Conservation (phyloP, 345 rosid species). For the Citrus reticulata region DNA sequence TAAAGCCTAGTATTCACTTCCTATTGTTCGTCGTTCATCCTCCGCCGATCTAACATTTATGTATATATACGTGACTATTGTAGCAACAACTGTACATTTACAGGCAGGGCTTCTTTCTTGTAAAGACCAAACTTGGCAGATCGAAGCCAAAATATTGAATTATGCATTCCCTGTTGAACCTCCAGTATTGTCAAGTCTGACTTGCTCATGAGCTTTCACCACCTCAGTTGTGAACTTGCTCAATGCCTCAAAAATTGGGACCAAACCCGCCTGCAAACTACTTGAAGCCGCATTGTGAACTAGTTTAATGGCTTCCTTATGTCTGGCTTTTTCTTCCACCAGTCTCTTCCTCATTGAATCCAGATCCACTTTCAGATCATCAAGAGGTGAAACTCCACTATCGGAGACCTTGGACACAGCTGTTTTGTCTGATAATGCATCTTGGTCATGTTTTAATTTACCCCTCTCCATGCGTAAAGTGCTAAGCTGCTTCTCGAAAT, state of each 20-base stretch:
- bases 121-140: background rate
- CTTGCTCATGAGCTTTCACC: conserved; percentile 74
- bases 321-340: conserved; percentile 69
- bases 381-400: conserved; percentile 66
- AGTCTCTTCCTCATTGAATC: conserved; percentile 78
- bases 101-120: background rate
- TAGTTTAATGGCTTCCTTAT: conserved; percentile 63
- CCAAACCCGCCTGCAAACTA: conserved; percentile 75
- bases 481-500: conserved; percentile 68
- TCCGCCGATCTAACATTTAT: background rate
- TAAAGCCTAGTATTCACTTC: background rate
- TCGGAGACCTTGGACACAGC: conserved; percentile 53
- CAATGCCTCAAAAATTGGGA: conserved; percentile 82
- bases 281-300: conserved; percentile 77
- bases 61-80: background rate
- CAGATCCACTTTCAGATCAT: conserved; percentile 85
- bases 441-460: conserved; percentile 54
- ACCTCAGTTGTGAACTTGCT: conserved; percentile 74
- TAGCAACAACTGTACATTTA: conserved; percentile 21
- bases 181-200: conserved; percentile 42
- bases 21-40: background rate
- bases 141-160: background rate
- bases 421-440: conserved; percentile 54
- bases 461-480: conserved; percentile 56
- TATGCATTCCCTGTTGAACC: conserved; percentile 11